Percentiles rank a stretch among this genome's conserved stretches.
Evolutionary conservation across 2,329 filamentous ascomycete species (phyloP).

Genomic region (Epichloe sibirici): DNA sequence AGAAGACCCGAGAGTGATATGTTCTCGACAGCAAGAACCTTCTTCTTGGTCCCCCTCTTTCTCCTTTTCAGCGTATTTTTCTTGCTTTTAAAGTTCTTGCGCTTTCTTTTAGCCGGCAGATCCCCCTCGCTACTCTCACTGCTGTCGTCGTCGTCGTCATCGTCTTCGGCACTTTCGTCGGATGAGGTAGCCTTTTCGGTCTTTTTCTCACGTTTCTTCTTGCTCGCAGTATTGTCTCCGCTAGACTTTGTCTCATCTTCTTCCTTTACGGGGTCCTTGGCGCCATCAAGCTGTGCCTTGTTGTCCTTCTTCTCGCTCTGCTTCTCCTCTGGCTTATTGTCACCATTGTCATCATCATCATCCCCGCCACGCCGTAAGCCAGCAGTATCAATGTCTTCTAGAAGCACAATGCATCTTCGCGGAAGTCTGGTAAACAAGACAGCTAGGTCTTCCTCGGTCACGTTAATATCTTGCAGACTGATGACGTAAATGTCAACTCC

Average conservation of each 20-base stretch:
- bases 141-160: conserved; percentile 8
- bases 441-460: conserved; percentile 51
- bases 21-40: conserved; percentile 17
- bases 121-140: conserved; percentile 17
- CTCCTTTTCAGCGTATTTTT: conserved; percentile 9
- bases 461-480: conserved; percentile 38
- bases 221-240: neutral
- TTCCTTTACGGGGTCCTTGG: conserved; percentile 25
- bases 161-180: neutral
- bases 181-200: conserved; percentile 11
- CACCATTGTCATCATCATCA: conserved; percentile 18
- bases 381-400: conserved; percentile 60
- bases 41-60: conserved; percentile 8
- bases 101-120: conserved; percentile 10
- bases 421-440: conserved; percentile 49
- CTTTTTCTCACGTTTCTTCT: conserved; percentile 17
- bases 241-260: conserved; percentile 20
- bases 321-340: conserved; percentile 5
- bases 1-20: conserved; percentile 69
- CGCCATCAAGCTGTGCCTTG: conserved; percentile 9
- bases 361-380: conserved; percentile 30
- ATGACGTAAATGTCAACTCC: conserved; percentile 56
- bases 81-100: neutral
- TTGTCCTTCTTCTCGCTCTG: conserved; percentile 10
- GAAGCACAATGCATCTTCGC: conserved; percentile 49